These are phyloP conservation scores for Leersia perrieri DNA, from an alignment of 176 grass and related monocot species.

Conservation along the genomic window DNA sequence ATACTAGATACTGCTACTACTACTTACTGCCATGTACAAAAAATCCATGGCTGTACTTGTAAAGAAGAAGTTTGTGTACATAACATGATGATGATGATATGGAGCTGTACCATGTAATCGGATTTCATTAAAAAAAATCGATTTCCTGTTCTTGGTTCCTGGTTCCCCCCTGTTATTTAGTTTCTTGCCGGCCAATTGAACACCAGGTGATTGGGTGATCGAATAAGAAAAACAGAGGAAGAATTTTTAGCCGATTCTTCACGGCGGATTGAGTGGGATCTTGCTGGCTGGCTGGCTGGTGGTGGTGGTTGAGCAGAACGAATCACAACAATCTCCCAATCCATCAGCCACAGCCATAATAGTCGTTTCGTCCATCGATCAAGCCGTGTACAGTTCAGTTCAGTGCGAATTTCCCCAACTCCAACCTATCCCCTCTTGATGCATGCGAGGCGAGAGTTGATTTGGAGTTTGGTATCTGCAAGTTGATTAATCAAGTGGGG, in stretches of 20 bases:
- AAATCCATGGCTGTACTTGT: conserved; percentile 23
- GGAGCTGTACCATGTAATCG: conserved; percentile 11
- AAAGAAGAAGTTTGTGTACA: conserved; percentile 25
- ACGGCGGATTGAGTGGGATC: not conserved
- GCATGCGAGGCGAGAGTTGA: too few relatives aligned
- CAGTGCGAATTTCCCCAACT: not conserved
- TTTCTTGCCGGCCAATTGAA: not conserved
- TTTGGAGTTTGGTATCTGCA: too few relatives aligned
- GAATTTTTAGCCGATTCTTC: not conserved
- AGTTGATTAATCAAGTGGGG: not conserved
- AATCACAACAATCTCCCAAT: not conserved
- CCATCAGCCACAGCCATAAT: not conserved
- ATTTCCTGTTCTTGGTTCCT: not conserved
- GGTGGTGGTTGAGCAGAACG: not conserved
- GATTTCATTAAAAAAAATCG: not conserved
- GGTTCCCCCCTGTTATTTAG: not conserved
- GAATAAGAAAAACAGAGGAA: not conserved
- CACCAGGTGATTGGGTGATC: not conserved
- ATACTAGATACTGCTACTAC: not conserved
- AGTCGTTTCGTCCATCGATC: not conserved
- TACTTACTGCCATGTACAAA: conserved; percentile 25
- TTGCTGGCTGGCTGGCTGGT: too few relatives aligned
- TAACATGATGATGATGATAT: conserved; percentile 28
- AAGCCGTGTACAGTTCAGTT: not conserved
- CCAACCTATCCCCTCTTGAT: too few relatives aligned